Conservation (phyloP, 2,329 filamentous ascomycete species). For the Cladosporium velox region DNA sequence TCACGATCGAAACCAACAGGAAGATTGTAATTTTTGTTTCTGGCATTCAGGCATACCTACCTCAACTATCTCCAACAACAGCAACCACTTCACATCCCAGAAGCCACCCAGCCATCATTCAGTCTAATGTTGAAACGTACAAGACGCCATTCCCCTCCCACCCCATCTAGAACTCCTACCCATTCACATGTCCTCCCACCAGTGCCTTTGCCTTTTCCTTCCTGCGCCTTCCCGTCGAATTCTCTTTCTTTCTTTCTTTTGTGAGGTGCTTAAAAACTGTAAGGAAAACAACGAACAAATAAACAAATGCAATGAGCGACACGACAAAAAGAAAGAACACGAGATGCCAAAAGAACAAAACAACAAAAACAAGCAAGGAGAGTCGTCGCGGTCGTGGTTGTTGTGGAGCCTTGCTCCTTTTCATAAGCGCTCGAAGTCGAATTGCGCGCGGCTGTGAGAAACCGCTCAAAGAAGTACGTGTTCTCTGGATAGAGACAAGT, state of each 20-base stretch:
- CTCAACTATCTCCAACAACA: constrained; percentile 4
- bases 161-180: background rate
- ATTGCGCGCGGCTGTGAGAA: background rate
- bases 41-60: background rate
- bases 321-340: background rate
- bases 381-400: constrained; percentile 3
- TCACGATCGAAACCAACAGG: background rate
- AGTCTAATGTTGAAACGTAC: background rate
- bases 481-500: background rate
- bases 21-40: background rate
- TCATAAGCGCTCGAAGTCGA: background rate
- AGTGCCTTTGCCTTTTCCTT: background rate
- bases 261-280: background rate
- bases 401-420: background rate
- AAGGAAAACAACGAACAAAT: background rate
- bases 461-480: background rate
- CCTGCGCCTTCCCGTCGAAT: background rate
- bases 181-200: background rate
- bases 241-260: background rate
- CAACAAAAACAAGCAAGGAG: constrained; percentile 2
- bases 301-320: background rate
- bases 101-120: background rate
- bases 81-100: background rate
- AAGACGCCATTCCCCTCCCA: background rate
- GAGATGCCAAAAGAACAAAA: background rate